Evolutionary conservation across 805 yeast genomes (phyloP), one percentile per base, ranked within the genome.

Genomic region (Candida golubevii): DNA sequence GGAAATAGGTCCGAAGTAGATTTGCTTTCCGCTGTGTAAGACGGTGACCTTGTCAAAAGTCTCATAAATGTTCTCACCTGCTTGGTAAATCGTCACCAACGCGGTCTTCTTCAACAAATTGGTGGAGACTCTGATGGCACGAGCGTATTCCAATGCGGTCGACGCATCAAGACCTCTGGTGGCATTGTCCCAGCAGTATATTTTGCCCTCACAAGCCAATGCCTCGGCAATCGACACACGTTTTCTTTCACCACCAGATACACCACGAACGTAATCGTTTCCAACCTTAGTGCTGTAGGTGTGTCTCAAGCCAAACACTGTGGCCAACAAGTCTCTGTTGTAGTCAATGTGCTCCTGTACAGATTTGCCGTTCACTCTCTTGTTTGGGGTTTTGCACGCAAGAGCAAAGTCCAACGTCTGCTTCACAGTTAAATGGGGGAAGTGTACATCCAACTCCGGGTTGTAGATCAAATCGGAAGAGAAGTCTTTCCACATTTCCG

Each of bases 341-440:
- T 57, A 55, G 32, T 50, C 46, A 32, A 79, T 74, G 59, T 74
- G 82, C 51, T 79, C 71, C 14, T 63, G 55, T 50, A 78, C 69
- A 4, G 78, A 55, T 8, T 73, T 59, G 33, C 72, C 71, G 47
- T 79, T 67, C 31, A 78, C 62, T 55, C 85, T 68, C 37, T 65
- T 60, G 12, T 67, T 60, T 2, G 93, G 93, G 3, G 87, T 82
- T 58, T 83, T 79, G 59, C 83, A 75, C 41, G 79, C 81, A 42
- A 84, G 71, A 4, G 90, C 90, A 60, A 85, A 85, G 47, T 72
- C 70, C 45, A 85, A 66, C 9, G 93, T 85, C 59, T 85, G 83
- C 42, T 81, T 79, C 32, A 85, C 91, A 1, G 88, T 84, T 51
- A 85, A 68, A 51, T 82, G 82, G 9, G 93, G 91, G 67, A 83